Conservation (phyloP, 192 early-diverging fungal genomes). For the Gigaspora rosea region DNA sequence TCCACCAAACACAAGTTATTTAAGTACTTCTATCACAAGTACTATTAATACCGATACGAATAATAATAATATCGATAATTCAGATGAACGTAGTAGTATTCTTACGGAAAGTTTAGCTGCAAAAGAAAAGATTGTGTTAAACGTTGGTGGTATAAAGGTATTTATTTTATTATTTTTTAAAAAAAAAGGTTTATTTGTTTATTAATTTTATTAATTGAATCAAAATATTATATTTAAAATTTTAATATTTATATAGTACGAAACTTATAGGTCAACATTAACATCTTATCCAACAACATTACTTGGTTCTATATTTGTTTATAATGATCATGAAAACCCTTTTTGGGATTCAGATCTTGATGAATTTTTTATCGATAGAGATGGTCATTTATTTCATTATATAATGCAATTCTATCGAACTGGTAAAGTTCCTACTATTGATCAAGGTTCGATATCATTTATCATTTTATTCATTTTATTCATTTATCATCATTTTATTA, state of each 20-base stretch:
- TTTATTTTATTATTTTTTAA: neutral
- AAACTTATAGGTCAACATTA: slow-evolving; percentile 24
- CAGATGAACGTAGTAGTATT: neutral
- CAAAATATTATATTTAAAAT: neutral
- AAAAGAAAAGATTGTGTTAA: slow-evolving; percentile 6
- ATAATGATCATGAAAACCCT: neutral
- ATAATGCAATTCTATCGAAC: slow-evolving; percentile 27
- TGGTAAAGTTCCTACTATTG: slow-evolving; percentile 3
- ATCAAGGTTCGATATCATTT: neutral
- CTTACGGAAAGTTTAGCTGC: neutral
- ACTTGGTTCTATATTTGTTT: slow-evolving; percentile 15
- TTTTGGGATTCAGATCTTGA: neutral
- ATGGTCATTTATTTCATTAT: slow-evolving; percentile 21
- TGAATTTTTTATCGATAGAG: slow-evolving; percentile 25
- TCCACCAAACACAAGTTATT: too few relatives aligned
- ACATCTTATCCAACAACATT: slow-evolving; percentile 12
- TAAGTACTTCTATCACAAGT: neutral
- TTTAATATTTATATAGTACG: slow-evolving; percentile 21
- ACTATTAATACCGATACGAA: neutral
- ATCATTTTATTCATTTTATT: neutral
- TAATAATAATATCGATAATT: neutral
- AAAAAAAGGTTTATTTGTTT: neutral
- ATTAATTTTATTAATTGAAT: neutral
- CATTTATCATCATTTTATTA: neutral
- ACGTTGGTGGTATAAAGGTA: slow-evolving; percentile 27